phyloP scores from a whole-genome alignment of 352 stramenopile species.

The Phytophthora citrophthora region DNA sequence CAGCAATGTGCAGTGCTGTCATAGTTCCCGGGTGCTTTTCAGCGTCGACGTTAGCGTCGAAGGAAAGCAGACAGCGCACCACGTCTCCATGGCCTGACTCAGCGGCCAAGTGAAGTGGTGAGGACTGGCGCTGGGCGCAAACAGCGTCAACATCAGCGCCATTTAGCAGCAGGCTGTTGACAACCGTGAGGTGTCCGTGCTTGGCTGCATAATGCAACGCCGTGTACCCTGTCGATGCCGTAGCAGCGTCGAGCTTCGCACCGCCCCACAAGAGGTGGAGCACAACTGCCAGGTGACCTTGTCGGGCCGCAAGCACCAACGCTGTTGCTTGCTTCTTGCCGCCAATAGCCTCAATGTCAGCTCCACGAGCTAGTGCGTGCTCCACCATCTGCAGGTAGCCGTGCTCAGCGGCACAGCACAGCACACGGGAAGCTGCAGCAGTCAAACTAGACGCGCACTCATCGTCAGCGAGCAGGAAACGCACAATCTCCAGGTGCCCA shows the following conservation, averaged over 20 bases:
- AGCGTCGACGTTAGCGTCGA: conserved; percentile 54
- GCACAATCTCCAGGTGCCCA: conserved; percentile 56
- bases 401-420: conserved; percentile 53
- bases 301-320: conserved; percentile 54
- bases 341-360: conserved; percentile 41
- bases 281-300: conserved; percentile 54
- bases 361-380: conserved; percentile 49
- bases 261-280: conserved; percentile 58
- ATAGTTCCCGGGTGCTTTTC: conserved; percentile 51
- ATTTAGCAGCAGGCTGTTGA: conserved; percentile 62
- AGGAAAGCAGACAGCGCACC: conserved; percentile 56
- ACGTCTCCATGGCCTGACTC: conserved; percentile 60
- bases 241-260: conserved; percentile 48
- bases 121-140: conserved; percentile 38
- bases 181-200: conserved; percentile 59
- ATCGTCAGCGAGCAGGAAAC: conserved; percentile 44
- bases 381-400: conserved; percentile 62
- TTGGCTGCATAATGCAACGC: conserved; percentile 59
- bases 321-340: conserved; percentile 46
- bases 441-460: conserved; percentile 43
- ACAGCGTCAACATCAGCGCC: conserved; percentile 56
- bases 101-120: conserved; percentile 54
- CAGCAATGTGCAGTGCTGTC: conserved; percentile 63
- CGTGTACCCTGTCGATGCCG: conserved; percentile 49
- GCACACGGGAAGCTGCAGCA: conserved; percentile 45